Evolutionary conservation across 1,139 yeast genomes (phyloP).

Genomic region (Pichia kudriavzevii): DNA sequence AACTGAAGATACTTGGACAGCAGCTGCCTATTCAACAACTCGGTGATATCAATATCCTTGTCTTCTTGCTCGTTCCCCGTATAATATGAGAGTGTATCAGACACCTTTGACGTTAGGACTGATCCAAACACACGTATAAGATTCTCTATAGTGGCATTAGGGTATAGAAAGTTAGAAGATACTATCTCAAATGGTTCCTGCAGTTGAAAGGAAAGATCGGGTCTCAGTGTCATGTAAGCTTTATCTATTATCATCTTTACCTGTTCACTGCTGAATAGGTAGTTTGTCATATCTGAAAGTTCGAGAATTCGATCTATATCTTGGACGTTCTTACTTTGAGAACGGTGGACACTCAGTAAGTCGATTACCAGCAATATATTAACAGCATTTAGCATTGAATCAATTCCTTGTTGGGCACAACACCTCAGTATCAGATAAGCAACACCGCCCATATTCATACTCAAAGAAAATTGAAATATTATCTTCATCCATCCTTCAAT

Average conservation of each 20-base stretch:
- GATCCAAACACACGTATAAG: conserved; percentile 18
- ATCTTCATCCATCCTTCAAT: too few species aligned
- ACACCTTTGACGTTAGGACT: conserved; percentile 12
- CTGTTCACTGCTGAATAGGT: conserved; percentile 14
- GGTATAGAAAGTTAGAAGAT: neutral
- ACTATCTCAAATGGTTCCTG: conserved; percentile 1
- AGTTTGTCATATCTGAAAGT: too few species aligned
- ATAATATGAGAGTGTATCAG: conserved; percentile 15
- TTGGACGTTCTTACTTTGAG: conserved; percentile 5
- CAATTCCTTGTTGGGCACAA: too few species aligned
- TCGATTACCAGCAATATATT: conserved; percentile 6
- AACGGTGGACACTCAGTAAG: conserved; percentile 3
- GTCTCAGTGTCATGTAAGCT: conserved; percentile 6
- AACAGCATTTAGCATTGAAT: neutral
- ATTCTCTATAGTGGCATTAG: conserved; percentile 10
- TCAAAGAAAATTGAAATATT: too few species aligned
- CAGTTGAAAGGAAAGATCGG: neutral
- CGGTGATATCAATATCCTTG: neutral
- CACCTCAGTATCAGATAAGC: too few species aligned
- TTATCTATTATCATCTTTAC: conserved; percentile 17
- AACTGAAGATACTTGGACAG: conserved; percentile 22
- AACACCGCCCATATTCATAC: too few species aligned
- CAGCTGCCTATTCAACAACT: conserved; percentile 12
- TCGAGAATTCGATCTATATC: conserved; percentile 11
- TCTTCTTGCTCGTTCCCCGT: conserved; percentile 2